Evolutionary conservation across 768 basidiomycete species (phyloP).

Genomic region (Leccinum uliginosum): DNA sequence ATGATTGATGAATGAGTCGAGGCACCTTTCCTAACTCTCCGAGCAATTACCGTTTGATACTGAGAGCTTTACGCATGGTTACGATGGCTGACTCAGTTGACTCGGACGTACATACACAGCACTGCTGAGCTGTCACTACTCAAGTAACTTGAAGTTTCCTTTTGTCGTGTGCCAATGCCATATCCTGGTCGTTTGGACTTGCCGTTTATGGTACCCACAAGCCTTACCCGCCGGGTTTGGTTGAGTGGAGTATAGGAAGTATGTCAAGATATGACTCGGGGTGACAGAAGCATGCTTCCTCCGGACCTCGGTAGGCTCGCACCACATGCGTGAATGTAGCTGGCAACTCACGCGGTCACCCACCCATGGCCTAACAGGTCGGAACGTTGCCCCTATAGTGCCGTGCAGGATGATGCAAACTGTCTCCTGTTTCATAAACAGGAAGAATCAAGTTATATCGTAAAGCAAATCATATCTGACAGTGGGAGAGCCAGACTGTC

Average conservation of each 20-base stretch:
- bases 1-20: slow-evolving; percentile 6
- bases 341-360: background rate
- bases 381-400: too few relatives aligned
- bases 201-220: background rate
- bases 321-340: background rate
- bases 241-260: background rate
- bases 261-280: background rate
- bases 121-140: background rate
- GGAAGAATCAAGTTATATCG: background rate
- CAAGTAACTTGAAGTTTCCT: background rate
- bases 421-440: slow-evolving; percentile 3
- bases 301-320: background rate
- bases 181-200: background rate
- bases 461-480: background rate
- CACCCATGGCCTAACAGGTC: background rate
- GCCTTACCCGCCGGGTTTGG: background rate
- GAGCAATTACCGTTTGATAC: background rate
- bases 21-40: background rate
- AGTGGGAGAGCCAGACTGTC: background rate
- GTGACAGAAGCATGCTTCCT: background rate
- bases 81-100: background rate
- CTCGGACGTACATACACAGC: slow-evolving; percentile 2
- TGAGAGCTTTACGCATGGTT: slow-evolving; percentile 1
- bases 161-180: background rate
- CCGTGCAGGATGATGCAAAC: background rate